Evolutionary conservation across 306 rosid genomes (phyloP).

Genomic region (Gillenia trifoliata): DNA sequence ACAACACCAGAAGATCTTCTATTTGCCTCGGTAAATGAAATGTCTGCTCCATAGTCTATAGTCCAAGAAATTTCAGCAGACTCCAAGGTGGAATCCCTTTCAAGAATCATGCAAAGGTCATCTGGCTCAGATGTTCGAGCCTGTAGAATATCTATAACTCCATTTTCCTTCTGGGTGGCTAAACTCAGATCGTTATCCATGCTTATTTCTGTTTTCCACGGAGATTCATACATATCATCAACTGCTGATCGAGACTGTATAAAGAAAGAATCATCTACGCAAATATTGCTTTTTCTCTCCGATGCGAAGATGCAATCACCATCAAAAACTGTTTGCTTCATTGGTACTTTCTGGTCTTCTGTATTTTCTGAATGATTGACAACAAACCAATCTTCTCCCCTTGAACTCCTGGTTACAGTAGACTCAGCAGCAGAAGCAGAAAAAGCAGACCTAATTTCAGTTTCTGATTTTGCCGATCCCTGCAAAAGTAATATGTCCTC

Average conservation of each 20-base stretch:
- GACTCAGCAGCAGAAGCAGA: conserved; percentile 39
- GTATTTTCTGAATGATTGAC: conserved; percentile 34
- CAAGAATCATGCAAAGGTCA: conserved; percentile 43
- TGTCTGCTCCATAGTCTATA: conserved; percentile 46
- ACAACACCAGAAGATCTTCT: conserved; percentile 32
- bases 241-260: conserved; percentile 40
- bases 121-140: conserved; percentile 34
- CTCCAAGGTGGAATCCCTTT: conserved; percentile 30
- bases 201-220: conserved; percentile 43
- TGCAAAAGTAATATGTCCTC: conserved; percentile 33
- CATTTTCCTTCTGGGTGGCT: conserved; percentile 28
- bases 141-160: conserved; percentile 7
- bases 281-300: conserved; percentile 17
- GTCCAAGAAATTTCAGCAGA: conserved; percentile 30
- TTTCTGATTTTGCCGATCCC: conserved; percentile 29
- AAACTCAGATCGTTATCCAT: conserved; percentile 40
- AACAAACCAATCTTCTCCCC: conserved; percentile 49
- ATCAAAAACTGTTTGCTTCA: conserved; percentile 24
- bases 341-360: conserved; percentile 20
- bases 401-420: conserved; percentile 25
- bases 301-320: conserved; percentile 28
- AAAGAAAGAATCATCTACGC: conserved; percentile 61
- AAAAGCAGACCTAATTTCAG: conserved; percentile 25
- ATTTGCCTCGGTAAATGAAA: conserved; percentile 36
- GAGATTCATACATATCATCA: conserved; percentile 28